Evolutionary conservation across 2,329 filamentous ascomycete genomes (phyloP).

Genomic region (Botryotinia calthae): DNA sequence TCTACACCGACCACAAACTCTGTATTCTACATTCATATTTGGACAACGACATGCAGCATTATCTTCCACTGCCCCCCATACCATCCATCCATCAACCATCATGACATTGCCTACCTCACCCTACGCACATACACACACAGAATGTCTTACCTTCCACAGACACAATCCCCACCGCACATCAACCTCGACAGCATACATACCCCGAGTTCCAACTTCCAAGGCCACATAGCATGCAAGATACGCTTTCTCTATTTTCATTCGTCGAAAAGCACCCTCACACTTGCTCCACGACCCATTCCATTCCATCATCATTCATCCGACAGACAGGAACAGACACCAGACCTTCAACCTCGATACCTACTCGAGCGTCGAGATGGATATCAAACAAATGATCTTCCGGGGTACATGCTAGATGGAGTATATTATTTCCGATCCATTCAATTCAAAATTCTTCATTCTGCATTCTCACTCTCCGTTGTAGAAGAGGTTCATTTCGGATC

Average conservation of each 20-base stretch:
- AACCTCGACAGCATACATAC: background rate
- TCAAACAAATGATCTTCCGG: conserved; percentile 1
- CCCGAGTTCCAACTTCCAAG: background rate
- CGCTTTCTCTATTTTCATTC: background rate
- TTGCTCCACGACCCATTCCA: background rate
- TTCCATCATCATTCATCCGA: background rate
- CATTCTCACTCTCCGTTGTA: background rate
- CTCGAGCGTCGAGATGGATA: background rate
- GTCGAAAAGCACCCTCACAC: background rate
- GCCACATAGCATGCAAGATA: background rate
- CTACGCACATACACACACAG: background rate
- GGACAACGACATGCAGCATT: background rate
- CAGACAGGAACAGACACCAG: background rate
- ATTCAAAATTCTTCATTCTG: background rate
- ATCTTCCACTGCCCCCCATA: no score
- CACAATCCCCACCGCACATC: background rate
- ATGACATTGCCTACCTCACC: no score
- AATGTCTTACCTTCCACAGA: conserved; percentile 5
- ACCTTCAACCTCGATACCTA: background rate
- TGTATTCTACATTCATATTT: background rate
- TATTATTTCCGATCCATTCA: background rate
- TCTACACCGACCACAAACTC: no score
- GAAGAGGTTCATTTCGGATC: background rate
- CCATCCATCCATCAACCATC: no score
- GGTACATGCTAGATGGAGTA: background rate